These are phyloP conservation scores for Syncephalastrum monosporum DNA, from an alignment of 371 early-diverging fungal genomes.

Conservation along the genomic window DNA sequence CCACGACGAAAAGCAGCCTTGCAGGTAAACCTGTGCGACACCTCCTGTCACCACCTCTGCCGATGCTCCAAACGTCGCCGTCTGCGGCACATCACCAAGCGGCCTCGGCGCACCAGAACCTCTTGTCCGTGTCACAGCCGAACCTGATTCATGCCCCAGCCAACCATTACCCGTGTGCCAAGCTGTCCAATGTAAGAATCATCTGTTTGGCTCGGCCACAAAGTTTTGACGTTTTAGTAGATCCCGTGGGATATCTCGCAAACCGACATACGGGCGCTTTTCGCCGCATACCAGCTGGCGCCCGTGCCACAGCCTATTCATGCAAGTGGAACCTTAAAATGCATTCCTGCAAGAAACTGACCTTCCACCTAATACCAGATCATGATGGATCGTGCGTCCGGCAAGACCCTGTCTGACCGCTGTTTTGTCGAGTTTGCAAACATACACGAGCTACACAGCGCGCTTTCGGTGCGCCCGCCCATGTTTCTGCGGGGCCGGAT, in stretches of 20 bases:
- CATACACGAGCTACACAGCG: conserved; percentile 19
- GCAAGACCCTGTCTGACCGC: conserved; percentile 44
- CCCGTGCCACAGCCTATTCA: conserved; percentile 28
- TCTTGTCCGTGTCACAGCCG: no score
- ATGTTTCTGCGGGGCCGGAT: conserved; percentile 51
- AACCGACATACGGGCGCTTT: conserved; percentile 18
- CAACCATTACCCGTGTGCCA: no score
- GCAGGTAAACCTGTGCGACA: no score
- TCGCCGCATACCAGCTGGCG: conserved; percentile 11
- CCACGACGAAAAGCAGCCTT: no score
- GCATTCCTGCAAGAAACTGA: background rate
- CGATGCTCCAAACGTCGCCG: no score
- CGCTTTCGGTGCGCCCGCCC: conserved; percentile 27
- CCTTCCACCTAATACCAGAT: conserved; percentile 6
- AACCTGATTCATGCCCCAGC: no score
- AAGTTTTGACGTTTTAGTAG: background rate
- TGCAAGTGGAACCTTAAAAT: conserved; percentile 11
- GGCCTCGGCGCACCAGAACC: no score
- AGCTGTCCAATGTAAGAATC: no score
- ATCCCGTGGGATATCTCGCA: conserved; percentile 32
- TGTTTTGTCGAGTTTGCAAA: conserved; percentile 45
- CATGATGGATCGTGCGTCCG: conserved; percentile 36
- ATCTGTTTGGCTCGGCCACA: no score
- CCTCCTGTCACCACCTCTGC: no score
- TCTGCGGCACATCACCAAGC: no score